Evolutionary conservation across 2,329 filamentous ascomycete species (phyloP).

Genomic region (Claviceps purpurea): DNA sequence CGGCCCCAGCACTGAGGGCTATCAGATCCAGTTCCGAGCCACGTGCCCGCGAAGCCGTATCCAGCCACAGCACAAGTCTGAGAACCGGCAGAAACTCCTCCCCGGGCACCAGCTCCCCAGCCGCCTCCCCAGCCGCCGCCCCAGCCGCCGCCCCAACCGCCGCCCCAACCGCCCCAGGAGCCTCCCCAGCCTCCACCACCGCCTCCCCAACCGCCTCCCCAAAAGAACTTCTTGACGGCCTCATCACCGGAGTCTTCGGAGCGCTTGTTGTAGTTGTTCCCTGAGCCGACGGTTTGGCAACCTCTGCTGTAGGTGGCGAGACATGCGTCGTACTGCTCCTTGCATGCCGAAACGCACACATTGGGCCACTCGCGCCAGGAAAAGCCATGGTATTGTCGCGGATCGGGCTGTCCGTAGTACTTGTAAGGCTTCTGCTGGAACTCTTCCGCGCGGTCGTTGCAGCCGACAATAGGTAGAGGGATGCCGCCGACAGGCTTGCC

Average conservation of each 20-base stretch:
- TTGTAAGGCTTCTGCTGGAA: slow-evolving; percentile 34
- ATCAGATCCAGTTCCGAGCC: slow-evolving; percentile 7
- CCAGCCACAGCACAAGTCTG: slow-evolving; percentile 4
- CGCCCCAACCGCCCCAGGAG: too few relatives aligned
- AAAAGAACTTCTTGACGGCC: slow-evolving; percentile 10
- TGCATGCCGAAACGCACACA: slow-evolving; percentile 40
- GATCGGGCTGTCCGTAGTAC: slow-evolving; percentile 33
- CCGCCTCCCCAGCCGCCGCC: neutral
- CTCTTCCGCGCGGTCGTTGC: slow-evolving; percentile 36
- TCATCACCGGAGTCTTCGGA: slow-evolving; percentile 11
- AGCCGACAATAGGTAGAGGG: slow-evolving; percentile 36
- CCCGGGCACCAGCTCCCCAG: neutral
- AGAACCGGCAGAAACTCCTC: neutral
- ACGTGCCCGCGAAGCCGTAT: slow-evolving; percentile 3
- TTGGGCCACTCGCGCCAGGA: slow-evolving; percentile 19
- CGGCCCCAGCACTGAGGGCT: slow-evolving; percentile 12
- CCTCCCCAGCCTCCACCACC: neutral
- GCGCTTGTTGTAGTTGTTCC: slow-evolving; percentile 15
- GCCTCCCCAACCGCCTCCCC: neutral
- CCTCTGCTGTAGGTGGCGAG: slow-evolving; percentile 33
- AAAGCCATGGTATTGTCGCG: slow-evolving; percentile 31
- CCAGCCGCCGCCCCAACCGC: neutral
- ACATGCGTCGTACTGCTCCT: slow-evolving; percentile 37
- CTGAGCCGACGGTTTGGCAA: slow-evolving; percentile 24
- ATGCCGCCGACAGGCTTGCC: slow-evolving; percentile 43